Percentiles rank a stretch among this genome's conserved stretches.
phyloP scores from a whole-genome alignment of 306 rosid species.

The Vicia sativa region DNA sequence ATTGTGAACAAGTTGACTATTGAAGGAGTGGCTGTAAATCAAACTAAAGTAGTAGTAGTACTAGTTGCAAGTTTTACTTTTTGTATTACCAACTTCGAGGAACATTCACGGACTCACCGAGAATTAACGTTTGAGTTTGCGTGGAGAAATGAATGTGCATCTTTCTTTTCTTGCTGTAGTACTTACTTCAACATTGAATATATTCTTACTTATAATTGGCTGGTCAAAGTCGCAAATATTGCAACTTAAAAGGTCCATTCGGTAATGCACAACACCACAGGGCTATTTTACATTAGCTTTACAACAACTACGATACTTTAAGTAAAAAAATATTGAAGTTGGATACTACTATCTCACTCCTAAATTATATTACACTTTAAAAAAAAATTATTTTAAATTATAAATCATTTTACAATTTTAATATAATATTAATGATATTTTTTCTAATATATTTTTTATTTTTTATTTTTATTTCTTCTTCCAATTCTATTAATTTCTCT shows the following conservation, averaged over 20 bases:
- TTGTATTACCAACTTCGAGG: not conserved
- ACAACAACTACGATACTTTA: not conserved
- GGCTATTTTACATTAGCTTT: not conserved
- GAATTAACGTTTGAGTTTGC: not conserved
- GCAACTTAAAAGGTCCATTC: not conserved
- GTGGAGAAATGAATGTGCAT: conserved; percentile 6
- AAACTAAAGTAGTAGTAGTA: not conserved
- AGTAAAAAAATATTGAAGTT: no score
- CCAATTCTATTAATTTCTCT: no score
- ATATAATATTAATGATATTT: no score
- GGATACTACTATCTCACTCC: no score
- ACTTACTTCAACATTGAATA: not conserved
- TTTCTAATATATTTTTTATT: no score
- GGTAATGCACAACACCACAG: not conserved
- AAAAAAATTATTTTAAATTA: no score
- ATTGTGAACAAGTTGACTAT: not conserved
- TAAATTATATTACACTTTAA: no score
- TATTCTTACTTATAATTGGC: not conserved
- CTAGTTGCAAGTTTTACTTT: conserved; percentile 7
- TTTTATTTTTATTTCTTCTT: no score
- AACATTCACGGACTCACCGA: conserved; percentile 24
- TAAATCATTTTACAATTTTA: no score
- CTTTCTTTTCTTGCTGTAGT: not conserved
- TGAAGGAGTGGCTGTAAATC: not conserved
- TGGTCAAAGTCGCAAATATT: not conserved